Conservation (phyloP, 139 green algal species). For the Coccomyxa sp. region DNA sequence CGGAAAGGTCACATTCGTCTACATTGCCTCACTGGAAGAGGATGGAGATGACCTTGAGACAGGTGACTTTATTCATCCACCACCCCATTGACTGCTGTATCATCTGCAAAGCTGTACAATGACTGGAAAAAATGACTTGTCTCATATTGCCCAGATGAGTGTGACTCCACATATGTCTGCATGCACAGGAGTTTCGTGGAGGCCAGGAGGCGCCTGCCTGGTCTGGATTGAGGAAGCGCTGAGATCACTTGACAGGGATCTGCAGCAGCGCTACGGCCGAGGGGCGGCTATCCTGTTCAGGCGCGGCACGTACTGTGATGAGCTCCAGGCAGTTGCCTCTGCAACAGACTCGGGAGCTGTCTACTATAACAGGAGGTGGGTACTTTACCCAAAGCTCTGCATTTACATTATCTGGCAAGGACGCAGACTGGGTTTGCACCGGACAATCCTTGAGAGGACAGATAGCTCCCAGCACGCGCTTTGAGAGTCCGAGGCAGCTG, state of each 20-base stretch:
- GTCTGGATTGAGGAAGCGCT: slow-evolving; percentile 28
- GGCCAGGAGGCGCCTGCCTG: slow-evolving; percentile 22
- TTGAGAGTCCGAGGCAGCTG: no score
- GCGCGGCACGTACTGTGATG: slow-evolving; percentile 8
- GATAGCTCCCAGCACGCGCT: no score
- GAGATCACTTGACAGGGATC: slow-evolving; percentile 18
- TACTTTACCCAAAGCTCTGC: no score
- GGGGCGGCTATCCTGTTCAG: slow-evolving; percentile 28
- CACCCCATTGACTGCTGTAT: background rate
- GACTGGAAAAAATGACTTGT: background rate
- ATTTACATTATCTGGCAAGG: no score
- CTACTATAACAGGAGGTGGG: slow-evolving; percentile 31
- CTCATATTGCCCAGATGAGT: background rate
- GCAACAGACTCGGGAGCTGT: slow-evolving; percentile 24
- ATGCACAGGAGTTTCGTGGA: slow-evolving; percentile 16
- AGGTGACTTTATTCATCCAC: no score
- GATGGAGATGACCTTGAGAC: slow-evolving; percentile 25
- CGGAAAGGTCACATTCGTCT: slow-evolving; percentile 40
- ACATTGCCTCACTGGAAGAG: slow-evolving; percentile 40
- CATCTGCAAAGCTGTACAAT: background rate
- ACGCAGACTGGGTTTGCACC: no score
- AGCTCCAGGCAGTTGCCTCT: slow-evolving; percentile 19
- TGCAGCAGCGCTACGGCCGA: slow-evolving; percentile 19
- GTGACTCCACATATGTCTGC: background rate
- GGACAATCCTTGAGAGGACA: no score